Evolutionary conservation across 441 rosid species (phyloP).

Genomic region (Corymbia citriodora): DNA sequence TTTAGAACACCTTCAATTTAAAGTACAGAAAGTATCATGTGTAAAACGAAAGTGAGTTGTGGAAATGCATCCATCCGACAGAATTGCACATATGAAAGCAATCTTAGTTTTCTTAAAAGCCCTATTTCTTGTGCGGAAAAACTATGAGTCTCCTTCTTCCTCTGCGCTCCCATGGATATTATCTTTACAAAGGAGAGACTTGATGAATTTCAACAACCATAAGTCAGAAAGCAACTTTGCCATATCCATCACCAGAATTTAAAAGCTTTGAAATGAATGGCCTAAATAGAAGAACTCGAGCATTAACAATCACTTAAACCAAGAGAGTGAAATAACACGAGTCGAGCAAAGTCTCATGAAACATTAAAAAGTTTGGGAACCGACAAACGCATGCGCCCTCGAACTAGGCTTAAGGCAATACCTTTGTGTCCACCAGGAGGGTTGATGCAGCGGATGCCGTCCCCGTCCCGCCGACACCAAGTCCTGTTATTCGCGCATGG

Average conservation of each 20-base stretch:
- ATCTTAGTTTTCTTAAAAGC: neutral
- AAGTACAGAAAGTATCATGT: neutral
- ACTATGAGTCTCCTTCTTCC: neutral
- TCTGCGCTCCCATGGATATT: neutral
- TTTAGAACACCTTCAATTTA: neutral
- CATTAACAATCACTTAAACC: neutral
- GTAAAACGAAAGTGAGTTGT: neutral
- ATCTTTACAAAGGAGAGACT: neutral
- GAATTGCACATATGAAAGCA: neutral
- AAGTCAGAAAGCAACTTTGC: neutral
- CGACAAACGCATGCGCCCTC: neutral
- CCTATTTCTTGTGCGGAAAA: neutral
- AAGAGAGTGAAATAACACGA: neutral
- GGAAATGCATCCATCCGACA: neutral
- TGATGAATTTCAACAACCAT: neutral
- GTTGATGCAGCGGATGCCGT: accelerated
- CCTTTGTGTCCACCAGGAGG: neutral
- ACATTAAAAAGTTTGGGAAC: neutral
- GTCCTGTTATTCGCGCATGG: accelerated
- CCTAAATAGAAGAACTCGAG: neutral
- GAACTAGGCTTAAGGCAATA: neutral
- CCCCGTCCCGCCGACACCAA: neutral
- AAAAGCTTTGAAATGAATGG: neutral
- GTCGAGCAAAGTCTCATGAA: neutral
- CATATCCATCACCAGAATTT: neutral